phyloP scores from a whole-genome alignment of 164 flowering plant species.

The Pachysandra terminalis region DNA sequence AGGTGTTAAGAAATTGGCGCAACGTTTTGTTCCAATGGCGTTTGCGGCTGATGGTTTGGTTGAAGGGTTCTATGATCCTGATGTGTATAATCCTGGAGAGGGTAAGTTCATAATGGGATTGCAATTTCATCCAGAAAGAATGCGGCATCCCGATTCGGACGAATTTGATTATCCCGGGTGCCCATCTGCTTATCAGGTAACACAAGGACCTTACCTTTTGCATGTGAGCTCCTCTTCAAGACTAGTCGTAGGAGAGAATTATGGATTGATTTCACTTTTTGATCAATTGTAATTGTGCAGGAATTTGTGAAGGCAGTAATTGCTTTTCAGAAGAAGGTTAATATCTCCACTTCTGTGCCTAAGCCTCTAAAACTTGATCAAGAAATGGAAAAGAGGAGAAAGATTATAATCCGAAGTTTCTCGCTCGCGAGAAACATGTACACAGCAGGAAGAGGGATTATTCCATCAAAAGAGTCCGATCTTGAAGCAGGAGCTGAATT shows the following conservation, averaged over 20 bases:
- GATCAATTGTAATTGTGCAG: slow-evolving; percentile 23
- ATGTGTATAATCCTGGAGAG: slow-evolving; percentile 82
- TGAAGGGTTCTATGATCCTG: slow-evolving; percentile 93
- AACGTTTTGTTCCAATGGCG: slow-evolving; percentile 89
- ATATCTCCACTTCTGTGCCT: slow-evolving; percentile 31
- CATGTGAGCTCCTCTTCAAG: not conserved
- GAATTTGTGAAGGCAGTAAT: slow-evolving; percentile 92
- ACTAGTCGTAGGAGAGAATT: not conserved
- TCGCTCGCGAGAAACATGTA: slow-evolving; percentile 72
- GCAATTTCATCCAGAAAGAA: slow-evolving; percentile 93
- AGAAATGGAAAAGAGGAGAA: slow-evolving; percentile 83
- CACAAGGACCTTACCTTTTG: not conserved
- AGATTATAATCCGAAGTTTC: slow-evolving; percentile 62
- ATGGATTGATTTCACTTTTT: not conserved
- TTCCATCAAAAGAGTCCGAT: slow-evolving; percentile 43
- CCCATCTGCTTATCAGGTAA: slow-evolving; percentile 74
- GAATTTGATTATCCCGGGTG: slow-evolving; percentile 95
- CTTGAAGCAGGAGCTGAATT: slow-evolving; percentile 90
- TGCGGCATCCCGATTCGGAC: slow-evolving; percentile 58
- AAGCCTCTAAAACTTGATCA: slow-evolving; percentile 46
- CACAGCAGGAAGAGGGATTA: slow-evolving; percentile 25
- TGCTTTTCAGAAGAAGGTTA: slow-evolving; percentile 76
- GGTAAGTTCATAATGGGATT: slow-evolving; percentile 95
- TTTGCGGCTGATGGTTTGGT: slow-evolving; percentile 77
- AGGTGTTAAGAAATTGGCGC: slow-evolving; percentile 83